Percentiles rank a stretch among this genome's conserved stretches.
phyloP scores from a whole-genome alignment of 768 basidiomycete species.

The Podaxis carcinomalis region DNA sequence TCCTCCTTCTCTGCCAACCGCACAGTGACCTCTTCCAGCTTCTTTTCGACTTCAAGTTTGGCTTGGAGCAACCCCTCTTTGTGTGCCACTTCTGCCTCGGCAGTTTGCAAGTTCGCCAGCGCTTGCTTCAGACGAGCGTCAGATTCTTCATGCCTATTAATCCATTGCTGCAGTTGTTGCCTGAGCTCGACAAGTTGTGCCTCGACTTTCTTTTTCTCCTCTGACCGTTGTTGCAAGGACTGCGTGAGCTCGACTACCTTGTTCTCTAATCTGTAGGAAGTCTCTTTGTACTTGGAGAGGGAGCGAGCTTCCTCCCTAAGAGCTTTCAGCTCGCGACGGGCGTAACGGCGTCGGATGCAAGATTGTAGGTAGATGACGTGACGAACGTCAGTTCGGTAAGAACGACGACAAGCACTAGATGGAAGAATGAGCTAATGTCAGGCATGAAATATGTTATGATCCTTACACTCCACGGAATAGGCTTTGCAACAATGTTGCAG shows the following conservation, averaged over 20 bases:
- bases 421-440: constrained; percentile 13
- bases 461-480: constrained; percentile 85
- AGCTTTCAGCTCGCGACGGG: constrained; percentile 77
- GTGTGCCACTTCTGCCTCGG: constrained; percentile 66
- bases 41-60: constrained; percentile 78
- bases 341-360: constrained; percentile 84
- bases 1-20: constrained; percentile 82
- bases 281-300: constrained; percentile 97
- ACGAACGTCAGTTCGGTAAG: constrained; percentile 55
- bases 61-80: constrained; percentile 70
- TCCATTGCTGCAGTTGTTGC: constrained; percentile 82
- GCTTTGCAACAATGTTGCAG: constrained; percentile 74
- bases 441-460: constrained; percentile 13
- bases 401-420: constrained; percentile 50
- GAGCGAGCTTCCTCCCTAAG: constrained; percentile 93
- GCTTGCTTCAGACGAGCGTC: constrained; percentile 71
- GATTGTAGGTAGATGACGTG: constrained; percentile 86
- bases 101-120: constrained; percentile 61
- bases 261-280: constrained; percentile 96
- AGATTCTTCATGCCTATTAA: constrained; percentile 82
- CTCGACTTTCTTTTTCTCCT: constrained; percentile 87
- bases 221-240: constrained; percentile 81
- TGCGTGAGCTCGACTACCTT: constrained; percentile 99
- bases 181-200: constrained; percentile 74
- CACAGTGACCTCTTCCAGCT: constrained; percentile 71